phyloP scores from a whole-genome alignment of 805 yeast genomes.

The Ogataea pilisensis region DNA sequence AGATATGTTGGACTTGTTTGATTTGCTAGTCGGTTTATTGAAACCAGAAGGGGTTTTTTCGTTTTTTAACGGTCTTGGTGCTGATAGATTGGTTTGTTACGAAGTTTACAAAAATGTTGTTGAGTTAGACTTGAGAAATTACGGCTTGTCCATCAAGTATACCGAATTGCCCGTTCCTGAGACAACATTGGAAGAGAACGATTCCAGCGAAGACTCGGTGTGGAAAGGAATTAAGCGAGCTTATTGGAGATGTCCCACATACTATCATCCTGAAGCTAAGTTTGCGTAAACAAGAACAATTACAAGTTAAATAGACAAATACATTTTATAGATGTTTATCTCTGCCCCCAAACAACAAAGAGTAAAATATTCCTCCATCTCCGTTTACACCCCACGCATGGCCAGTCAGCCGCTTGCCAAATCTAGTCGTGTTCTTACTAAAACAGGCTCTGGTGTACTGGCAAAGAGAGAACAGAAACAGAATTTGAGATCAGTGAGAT shows the following conservation, averaged over 20 bases:
- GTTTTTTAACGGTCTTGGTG: slow-evolving; percentile 88
- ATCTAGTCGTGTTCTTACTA: no score
- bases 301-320: background rate
- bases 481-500: no score
- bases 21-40: slow-evolving; percentile 72
- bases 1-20: slow-evolving; percentile 85
- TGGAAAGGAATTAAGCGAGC: slow-evolving; percentile 62
- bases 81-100: slow-evolving; percentile 68
- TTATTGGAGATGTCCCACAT: slow-evolving; percentile 66
- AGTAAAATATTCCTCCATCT: no score
- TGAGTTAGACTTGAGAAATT: slow-evolving; percentile 70
- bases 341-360: background rate
- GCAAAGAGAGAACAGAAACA: no score
- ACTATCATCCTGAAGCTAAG: slow-evolving; percentile 60
- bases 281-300: slow-evolving; percentile 26
- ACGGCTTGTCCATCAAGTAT: slow-evolving; percentile 69
- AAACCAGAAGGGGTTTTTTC: slow-evolving; percentile 83
- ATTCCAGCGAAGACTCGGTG: slow-evolving; percentile 38
- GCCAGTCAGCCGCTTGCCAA: no score
- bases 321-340: background rate
- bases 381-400: no score
- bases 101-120: slow-evolving; percentile 85
- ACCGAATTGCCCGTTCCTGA: slow-evolving; percentile 44
- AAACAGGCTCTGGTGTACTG: no score
- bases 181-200: slow-evolving; percentile 32